phyloP scores from a whole-genome alignment of 2,329 filamentous ascomycete species.

The Calonectria honghensis region DNA sequence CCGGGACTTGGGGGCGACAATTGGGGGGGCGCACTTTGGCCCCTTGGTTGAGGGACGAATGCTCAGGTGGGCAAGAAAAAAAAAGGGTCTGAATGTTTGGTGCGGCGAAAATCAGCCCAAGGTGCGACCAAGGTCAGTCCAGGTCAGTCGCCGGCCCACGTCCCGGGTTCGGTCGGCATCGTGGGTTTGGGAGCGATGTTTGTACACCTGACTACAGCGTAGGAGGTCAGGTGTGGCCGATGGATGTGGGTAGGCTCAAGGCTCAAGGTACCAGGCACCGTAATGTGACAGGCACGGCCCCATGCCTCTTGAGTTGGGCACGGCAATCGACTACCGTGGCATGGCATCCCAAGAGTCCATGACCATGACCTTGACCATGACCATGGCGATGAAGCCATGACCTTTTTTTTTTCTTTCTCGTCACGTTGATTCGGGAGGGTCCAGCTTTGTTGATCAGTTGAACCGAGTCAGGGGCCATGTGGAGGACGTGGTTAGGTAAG shows the following conservation, averaged over 20 bases:
- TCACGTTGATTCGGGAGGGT: slow-evolving; percentile 16
- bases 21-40: slow-evolving; percentile 14
- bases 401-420: slow-evolving; percentile 3
- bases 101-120: slow-evolving; percentile 45
- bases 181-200: slow-evolving; percentile 33
- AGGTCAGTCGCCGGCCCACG: slow-evolving; percentile 49
- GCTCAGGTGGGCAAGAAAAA: slow-evolving; percentile 39
- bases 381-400: slow-evolving; percentile 12
- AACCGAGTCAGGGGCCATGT: slow-evolving; percentile 12
- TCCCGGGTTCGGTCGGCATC: slow-evolving; percentile 48
- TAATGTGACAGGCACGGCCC: slow-evolving; percentile 10
- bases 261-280: neutral
- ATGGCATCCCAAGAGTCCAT: slow-evolving; percentile 9
- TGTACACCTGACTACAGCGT: slow-evolving; percentile 31
- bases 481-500: slow-evolving; percentile 23
- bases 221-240: slow-evolving; percentile 36
- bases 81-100: slow-evolving; percentile 41
- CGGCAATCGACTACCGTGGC: slow-evolving; percentile 38
- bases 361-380: neutral
- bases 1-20: slow-evolving; percentile 40
- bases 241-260: slow-evolving; percentile 19
- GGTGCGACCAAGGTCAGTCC: slow-evolving; percentile 52
- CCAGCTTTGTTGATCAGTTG: slow-evolving; percentile 27
- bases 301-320: slow-evolving; percentile 17
- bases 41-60: slow-evolving; percentile 19